Base-by-base conservation (phyloP, 345 rosid genomes). In the Zanthoxylum bungeanum region DNA sequence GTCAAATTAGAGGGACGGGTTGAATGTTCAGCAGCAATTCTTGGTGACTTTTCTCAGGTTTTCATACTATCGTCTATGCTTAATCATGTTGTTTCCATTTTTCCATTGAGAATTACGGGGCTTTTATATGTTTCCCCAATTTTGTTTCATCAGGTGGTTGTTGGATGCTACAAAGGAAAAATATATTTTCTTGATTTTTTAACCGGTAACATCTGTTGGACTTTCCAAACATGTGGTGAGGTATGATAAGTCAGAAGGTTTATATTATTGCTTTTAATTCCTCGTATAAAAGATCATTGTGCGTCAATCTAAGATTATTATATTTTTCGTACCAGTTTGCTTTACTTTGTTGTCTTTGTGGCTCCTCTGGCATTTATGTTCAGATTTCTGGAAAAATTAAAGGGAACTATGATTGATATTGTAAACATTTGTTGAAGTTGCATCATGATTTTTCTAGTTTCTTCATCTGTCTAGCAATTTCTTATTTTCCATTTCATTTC, bases 101-200 rank as follows among this genome's bases (percentile, higher is more conserved):
- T 67, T 65, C 31, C 53, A 24, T 40, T 52, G 56, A 51, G 61
- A 56, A 66, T 68, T 44, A 68, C n/a, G 60, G 31, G 21, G 72
- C 60, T 56, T 37, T 30, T 28, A 64, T 12, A 49, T 57, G 55
- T 69, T 70, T 66, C 64, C 6, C 60, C 46, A 28, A 34, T 66
- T 75, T 44, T 39, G 49, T 72, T 14, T 68, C 33, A 36, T 68
- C 80, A 90, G 98, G 91, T 94, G 58, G 96, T 90, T 24, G 87
- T 94, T 75, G 99, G 99, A 77, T 92, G 98, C 88, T 92, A 95
- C 69, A 76, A 74, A 70, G 97, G 98, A 70, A 86, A 88, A 61
- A 76, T 95, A 68, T 92, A 95, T 77, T 90, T 95, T 78, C 80
- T 95, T 69, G 91, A 95, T 71, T 85, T 85, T 79, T 75, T 73